Percentiles rank a stretch among this genome's conserved stretches.
phyloP scores from a whole-genome alignment of 306 rosid species.

The Abrus pulchellus region DNA sequence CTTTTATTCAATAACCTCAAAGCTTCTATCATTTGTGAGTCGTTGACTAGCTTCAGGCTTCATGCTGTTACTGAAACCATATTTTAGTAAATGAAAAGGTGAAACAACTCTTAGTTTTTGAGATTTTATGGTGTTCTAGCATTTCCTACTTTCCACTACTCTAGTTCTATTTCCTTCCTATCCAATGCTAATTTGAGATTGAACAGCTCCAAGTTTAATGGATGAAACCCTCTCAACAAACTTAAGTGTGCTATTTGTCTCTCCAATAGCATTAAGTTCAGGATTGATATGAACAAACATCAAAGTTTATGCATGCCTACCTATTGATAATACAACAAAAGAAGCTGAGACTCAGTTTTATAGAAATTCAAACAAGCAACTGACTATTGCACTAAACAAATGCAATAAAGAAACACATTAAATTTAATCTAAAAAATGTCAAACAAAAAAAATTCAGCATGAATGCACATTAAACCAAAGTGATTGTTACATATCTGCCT shows the following conservation, averaged over 20 bases:
- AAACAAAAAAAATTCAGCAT: background rate
- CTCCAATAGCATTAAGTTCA: constrained; percentile 88
- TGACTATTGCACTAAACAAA: background rate
- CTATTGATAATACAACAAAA: constrained; percentile 54
- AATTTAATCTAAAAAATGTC: background rate
- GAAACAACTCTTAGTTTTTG: constrained; percentile 84
- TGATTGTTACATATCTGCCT: background rate
- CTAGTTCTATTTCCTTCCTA: constrained; percentile 85
- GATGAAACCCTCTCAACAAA: constrained; percentile 97
- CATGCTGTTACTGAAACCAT: constrained; percentile 54
- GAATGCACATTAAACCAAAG: background rate
- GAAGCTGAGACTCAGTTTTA: background rate
- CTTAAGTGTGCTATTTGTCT: constrained; percentile 97
- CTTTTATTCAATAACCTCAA: constrained; percentile 60
- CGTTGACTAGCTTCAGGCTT: constrained; percentile 69
- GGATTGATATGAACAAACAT: constrained; percentile 99
- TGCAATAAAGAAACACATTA: background rate
- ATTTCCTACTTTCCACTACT: constrained; percentile 67
- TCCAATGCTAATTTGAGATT: constrained; percentile 79
- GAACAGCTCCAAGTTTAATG: constrained; percentile 95
- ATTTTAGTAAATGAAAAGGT: constrained; percentile 77
- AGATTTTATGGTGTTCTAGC: constrained; percentile 57
- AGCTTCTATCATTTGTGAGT: constrained; percentile 63
- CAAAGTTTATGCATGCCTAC: constrained; percentile 98
- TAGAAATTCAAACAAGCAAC: constrained; percentile 11